Evolutionary conservation across 1,284 basidiomycete genomes (phyloP), one percentile per base, ranked within the genome.

Genomic region (Fomitopsis betulina): DNA sequence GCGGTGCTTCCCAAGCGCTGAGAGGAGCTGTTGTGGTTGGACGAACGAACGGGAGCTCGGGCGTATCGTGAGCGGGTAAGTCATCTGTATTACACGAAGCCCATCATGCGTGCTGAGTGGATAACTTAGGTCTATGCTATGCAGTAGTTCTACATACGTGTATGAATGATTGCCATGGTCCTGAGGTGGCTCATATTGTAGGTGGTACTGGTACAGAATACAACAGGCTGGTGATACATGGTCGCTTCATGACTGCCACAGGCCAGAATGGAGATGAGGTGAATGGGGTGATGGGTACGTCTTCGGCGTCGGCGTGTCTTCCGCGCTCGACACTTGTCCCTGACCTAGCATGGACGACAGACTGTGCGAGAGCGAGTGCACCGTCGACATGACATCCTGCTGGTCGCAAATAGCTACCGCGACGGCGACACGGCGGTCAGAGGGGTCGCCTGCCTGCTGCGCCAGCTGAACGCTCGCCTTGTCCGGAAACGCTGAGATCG

Each of bases 391-490:
- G 33, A 58, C 33, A 35, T 54, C 45, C 47, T 55, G 58, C 15
- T 54, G 43, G 49, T 59, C 58, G 40, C 58, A 59, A 12, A 59
- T 39, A 27, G 55, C 55, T 30, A 59, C 49, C 25, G 58, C 55
- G 35, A 54, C 57, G 3, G 54, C 56, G 19, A 62, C 38, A 13
- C 58, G 60, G 17, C 55, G 60, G 39, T 62, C 60, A 17, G 53
- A 23, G 3, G 47, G 54, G 52, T 57, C 59, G 10, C 39, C 32
- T 2, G 38, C 53, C 33, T 57, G 52, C 25, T 54, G 57, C 25
- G 47, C 37, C 38, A 55, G 38, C 27, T 55, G 58, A 15, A 55
- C 45, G 17, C 53, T 50, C 33, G 57, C 53, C 32, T 42, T 37
- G 27, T 59, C 58, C 15, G 58, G 52, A 17, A 55, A 56, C 35